phyloP scores from a whole-genome alignment of 495 filamentous ascomycete species.

The Physcia stellaris region DNA sequence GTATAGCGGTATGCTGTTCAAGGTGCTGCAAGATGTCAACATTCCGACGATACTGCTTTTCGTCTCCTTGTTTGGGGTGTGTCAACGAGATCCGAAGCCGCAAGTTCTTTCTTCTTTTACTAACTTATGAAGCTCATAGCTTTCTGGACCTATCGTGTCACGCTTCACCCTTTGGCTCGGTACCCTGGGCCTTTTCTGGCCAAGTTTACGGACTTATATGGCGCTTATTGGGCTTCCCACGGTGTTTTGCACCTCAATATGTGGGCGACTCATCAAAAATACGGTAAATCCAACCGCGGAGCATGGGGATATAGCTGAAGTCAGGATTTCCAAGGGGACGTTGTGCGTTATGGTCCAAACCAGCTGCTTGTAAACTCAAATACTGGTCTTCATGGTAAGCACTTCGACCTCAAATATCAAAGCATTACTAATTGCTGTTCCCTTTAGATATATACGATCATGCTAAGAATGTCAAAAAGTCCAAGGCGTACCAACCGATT shows the following conservation, averaged over 20 bases:
- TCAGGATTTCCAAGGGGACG: not conserved
- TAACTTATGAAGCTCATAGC: no score
- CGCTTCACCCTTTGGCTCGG: slow-evolving; percentile 25
- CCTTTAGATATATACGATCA: slow-evolving; percentile 2
- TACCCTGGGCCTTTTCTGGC: slow-evolving; percentile 28
- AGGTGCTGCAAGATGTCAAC: no score
- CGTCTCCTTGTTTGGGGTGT: no score
- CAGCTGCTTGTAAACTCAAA: not conserved
- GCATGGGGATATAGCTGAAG: not conserved
- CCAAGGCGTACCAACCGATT: not conserved
- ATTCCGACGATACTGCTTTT: no score
- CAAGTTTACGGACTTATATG: slow-evolving; percentile 21
- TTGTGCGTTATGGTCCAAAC: slow-evolving; percentile 4
- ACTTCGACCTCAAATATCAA: not conserved
- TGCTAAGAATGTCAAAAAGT: not conserved
- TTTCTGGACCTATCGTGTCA: slow-evolving; percentile 24
- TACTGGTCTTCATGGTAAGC: not conserved
- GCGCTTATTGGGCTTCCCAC: slow-evolving; percentile 19
- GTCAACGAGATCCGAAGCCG: no score
- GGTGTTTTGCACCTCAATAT: slow-evolving; percentile 21
- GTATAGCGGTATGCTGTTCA: no score
- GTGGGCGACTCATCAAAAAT: slow-evolving; percentile 19
- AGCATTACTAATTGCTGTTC: not conserved
- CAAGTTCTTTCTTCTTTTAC: no score
- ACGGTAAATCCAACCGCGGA: slow-evolving; percentile 18